phyloP scores from a whole-genome alignment of 345 rosid genomes.

The Eucalyptus curtisii region DNA sequence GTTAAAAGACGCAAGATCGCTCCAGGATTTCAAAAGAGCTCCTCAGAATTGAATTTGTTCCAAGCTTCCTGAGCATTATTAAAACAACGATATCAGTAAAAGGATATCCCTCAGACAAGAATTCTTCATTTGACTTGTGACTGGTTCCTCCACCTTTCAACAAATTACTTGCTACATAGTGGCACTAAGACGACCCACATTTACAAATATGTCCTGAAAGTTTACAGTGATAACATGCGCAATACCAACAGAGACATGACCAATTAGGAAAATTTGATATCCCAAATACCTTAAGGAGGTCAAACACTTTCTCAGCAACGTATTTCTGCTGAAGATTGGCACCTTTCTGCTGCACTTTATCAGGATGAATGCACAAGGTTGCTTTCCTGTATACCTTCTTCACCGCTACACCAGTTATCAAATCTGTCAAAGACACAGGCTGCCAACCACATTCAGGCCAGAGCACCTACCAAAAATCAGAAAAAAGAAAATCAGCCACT shows the following conservation, averaged over 20 bases:
- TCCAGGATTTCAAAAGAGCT: constrained; percentile 21
- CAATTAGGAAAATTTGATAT: not conserved
- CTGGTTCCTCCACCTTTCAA: not conserved
- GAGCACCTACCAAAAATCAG: constrained; percentile 46
- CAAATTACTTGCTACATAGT: not conserved
- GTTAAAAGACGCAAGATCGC: not conserved
- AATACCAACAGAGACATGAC: not conserved
- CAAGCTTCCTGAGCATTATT: constrained; percentile 30
- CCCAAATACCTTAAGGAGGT: constrained; percentile 74
- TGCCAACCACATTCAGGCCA: constrained; percentile 99
- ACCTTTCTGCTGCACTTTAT: constrained; percentile 98
- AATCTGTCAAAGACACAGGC: constrained; percentile 83
- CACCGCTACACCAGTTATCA: constrained; percentile 71
- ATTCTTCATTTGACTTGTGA: not conserved
- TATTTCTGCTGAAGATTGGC: constrained; percentile 95
- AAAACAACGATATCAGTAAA: not conserved
- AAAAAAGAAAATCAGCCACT: not conserved
- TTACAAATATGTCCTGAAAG: not conserved
- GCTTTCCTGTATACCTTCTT: constrained; percentile 87
- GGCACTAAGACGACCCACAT: not conserved
- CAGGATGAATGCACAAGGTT: constrained; percentile 97
- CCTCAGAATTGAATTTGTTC: constrained; percentile 48
- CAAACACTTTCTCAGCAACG: constrained; percentile 92
- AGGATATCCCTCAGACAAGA: not conserved
- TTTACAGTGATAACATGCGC: not conserved